A percentile compares a stretch with the other conserved stretches of the same genome.
These are phyloP conservation scores for Ceratocystis variospora DNA, from an alignment of 2,329 filamentous ascomycete species.

Conservation along the genomic window DNA sequence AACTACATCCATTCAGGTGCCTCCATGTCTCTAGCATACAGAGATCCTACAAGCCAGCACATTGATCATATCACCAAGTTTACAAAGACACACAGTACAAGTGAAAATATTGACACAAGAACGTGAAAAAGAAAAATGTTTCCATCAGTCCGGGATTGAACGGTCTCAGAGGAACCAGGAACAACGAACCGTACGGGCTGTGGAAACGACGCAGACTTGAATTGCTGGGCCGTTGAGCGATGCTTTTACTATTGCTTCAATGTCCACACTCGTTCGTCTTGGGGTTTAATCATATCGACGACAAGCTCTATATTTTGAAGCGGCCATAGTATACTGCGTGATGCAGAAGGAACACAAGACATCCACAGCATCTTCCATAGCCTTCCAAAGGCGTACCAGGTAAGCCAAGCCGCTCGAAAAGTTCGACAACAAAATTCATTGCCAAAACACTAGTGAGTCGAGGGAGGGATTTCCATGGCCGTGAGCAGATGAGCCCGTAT, in stretches of 20 bases:
- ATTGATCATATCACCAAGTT: no score
- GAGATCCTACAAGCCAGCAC: no score
- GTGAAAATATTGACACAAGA: no score
- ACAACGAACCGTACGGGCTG: constrained; percentile 18
- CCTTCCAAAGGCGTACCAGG: no score
- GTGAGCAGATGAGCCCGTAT: neutral
- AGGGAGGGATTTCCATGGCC: neutral
- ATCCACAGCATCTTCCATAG: no score
- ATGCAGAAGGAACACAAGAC: neutral
- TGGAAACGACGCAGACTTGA: constrained; percentile 19
- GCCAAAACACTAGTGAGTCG: neutral
- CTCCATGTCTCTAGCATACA: no score
- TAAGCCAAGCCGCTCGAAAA: no score
- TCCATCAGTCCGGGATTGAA: constrained; percentile 18
- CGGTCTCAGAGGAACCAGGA: constrained; percentile 9
- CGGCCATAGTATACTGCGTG: neutral
- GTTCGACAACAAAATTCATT: neutral
- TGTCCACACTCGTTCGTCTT: constrained; percentile 52
- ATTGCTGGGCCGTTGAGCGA: constrained; percentile 18
- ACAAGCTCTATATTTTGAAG: constrained; percentile 21
- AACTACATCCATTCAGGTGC: no score
- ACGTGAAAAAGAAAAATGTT: constrained; percentile 13
- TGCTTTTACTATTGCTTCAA: constrained; percentile 47
- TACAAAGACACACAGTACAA: no score
- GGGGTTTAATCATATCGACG: constrained; percentile 10